phyloP scores from a whole-genome alignment of 2,329 filamentous ascomycete species.

The Zymoseptoria tritici region DNA sequence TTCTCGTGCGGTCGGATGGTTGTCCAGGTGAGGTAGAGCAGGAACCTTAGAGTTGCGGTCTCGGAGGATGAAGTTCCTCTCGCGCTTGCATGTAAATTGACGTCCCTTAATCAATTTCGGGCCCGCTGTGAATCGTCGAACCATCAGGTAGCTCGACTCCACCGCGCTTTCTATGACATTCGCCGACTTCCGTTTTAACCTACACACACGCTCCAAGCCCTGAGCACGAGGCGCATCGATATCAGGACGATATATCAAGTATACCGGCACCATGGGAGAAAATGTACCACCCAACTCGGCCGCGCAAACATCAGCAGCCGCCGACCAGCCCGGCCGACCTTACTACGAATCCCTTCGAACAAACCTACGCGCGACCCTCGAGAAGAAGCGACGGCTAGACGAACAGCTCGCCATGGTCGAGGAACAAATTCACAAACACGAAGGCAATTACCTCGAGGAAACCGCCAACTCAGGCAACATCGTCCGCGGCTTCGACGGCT shows the following conservation, averaged over 20 bases:
- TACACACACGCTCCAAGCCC: not conserved
- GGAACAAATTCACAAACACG: slow-evolving; percentile 74
- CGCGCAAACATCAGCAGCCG: slow-evolving; percentile 24
- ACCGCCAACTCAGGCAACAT: slow-evolving; percentile 84
- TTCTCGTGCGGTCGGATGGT: too few species aligned
- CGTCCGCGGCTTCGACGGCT: slow-evolving; percentile 94
- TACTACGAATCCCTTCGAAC: slow-evolving; percentile 68
- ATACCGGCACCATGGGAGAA: slow-evolving; percentile 38
- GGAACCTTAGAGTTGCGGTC: too few species aligned
- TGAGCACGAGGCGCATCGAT: not conserved
- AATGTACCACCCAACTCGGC: slow-evolving; percentile 35
- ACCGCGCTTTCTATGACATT: not conserved
- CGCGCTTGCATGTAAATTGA: too few species aligned
- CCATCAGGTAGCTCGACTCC: not conserved
- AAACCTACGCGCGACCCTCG: slow-evolving; percentile 59
- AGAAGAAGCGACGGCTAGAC: slow-evolving; percentile 58
- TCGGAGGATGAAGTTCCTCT: too few species aligned
- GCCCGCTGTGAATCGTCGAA: too few species aligned
- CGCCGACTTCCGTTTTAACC: too few species aligned
- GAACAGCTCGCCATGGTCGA: slow-evolving; percentile 49
- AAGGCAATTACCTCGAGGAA: slow-evolving; percentile 83
- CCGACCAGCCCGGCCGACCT: slow-evolving; percentile 42
- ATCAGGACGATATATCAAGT: not conserved
- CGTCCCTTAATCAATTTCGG: too few species aligned
- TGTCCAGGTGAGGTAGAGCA: too few species aligned